These are phyloP conservation scores for Hanseniaspora jakobsenii DNA, from an alignment of 805 yeast species.

Conservation along the genomic window DNA sequence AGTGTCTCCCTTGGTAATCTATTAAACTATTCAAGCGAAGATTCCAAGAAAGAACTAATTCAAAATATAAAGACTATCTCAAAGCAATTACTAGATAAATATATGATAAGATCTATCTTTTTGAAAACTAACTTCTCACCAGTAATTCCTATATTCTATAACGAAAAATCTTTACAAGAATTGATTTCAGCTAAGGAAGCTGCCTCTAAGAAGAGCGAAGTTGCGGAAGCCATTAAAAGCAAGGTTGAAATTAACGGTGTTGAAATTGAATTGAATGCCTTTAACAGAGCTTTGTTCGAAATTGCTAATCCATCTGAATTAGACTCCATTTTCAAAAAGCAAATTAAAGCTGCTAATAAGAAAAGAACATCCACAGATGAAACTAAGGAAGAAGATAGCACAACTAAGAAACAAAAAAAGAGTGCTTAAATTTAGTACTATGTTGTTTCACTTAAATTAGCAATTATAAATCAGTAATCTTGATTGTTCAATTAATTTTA, in stretches of 20 bases:
- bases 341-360: slow-evolving; percentile 35
- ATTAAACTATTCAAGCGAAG: slow-evolving; percentile 27
- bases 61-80: slow-evolving; percentile 51
- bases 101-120: slow-evolving; percentile 44
- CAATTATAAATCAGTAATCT: no score
- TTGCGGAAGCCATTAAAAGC: slow-evolving; percentile 19
- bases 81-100: slow-evolving; percentile 31
- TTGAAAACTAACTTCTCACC: slow-evolving; percentile 66
- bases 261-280: slow-evolving; percentile 40
- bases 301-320: slow-evolving; percentile 66
- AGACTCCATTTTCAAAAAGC: slow-evolving; percentile 47
- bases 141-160: slow-evolving; percentile 67
- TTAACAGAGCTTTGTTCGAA: slow-evolving; percentile 72
- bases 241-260: slow-evolving; percentile 29
- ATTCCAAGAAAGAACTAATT: slow-evolving; percentile 36
- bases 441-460: no score
- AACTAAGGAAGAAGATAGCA: slow-evolving; percentile 17
- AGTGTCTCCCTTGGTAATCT: slow-evolving; percentile 54
- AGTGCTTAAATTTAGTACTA: neutral
- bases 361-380: slow-evolving; percentile 19
- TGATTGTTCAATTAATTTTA: no score
- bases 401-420: slow-evolving; percentile 10
- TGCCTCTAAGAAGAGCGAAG: slow-evolving; percentile 20
- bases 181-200: slow-evolving; percentile 22
- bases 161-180: slow-evolving; percentile 35